Evolutionary conservation across 2,329 filamentous ascomycete genomes (phyloP).

Genomic region (Venturia pyrina): DNA sequence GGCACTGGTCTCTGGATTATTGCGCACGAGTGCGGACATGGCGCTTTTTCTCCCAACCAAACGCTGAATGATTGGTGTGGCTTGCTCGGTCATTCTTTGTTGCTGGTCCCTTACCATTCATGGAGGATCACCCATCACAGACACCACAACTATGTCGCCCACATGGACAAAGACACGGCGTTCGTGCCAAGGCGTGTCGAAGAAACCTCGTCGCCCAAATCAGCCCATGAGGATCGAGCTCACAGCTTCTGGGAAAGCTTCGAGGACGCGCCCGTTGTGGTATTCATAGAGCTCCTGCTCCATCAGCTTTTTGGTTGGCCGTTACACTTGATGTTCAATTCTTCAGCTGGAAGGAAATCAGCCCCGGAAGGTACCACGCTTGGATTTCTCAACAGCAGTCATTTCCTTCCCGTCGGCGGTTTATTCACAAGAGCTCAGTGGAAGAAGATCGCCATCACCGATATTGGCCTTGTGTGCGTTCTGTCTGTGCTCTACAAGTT

Average conservation of each 20-base stretch:
- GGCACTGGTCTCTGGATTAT: conserved; percentile 62
- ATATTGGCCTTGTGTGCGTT: conserved; percentile 48
- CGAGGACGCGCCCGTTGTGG: conserved; percentile 53
- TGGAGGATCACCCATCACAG: conserved; percentile 63
- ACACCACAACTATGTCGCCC: conserved; percentile 59
- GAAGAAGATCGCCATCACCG: conserved; percentile 46
- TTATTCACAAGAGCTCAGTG: conserved; percentile 51
- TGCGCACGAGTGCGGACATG: conserved; percentile 62
- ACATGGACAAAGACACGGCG: conserved; percentile 52
- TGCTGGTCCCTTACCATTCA: conserved; percentile 61
- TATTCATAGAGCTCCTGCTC: conserved; percentile 43
- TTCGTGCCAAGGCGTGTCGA: conserved; percentile 23
- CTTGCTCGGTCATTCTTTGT: conserved; percentile 52
- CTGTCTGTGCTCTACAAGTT: conserved; percentile 42
- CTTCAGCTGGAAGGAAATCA: background rate
- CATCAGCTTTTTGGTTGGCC: conserved; percentile 59
- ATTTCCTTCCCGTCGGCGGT: conserved; percentile 52
- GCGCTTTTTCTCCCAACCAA: conserved; percentile 50
- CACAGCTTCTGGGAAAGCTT: conserved; percentile 26
- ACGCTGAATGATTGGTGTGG: conserved; percentile 52
- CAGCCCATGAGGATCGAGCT: background rate
- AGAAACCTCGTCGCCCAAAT: background rate
- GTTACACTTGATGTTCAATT: conserved; percentile 52
- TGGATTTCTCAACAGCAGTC: conserved; percentile 22
- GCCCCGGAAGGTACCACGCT: background rate